A percentile compares a stretch with the other conserved stretches of the same genome.
Evolutionary conservation across 129 eudicot species (phyloP).

Genomic region (Rutidosis leptorrhynchoides): DNA sequence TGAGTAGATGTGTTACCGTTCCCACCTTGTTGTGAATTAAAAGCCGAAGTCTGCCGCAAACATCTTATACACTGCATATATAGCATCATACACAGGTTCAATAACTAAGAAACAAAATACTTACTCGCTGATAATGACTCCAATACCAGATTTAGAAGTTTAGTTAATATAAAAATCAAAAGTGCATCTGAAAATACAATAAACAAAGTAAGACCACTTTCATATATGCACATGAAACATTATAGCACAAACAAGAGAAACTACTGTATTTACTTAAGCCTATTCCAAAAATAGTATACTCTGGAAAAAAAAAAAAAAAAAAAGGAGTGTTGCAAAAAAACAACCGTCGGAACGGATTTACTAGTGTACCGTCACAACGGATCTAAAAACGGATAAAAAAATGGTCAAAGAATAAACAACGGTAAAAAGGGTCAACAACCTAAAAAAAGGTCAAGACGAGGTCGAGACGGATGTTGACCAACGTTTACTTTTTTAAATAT

Average conservation of each 20-base stretch:
- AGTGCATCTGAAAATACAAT: not conserved
- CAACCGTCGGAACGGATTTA: no score
- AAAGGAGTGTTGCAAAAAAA: no score
- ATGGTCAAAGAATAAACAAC: no score
- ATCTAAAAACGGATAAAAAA: no score
- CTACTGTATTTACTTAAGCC: not conserved
- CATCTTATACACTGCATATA: conserved; percentile 89
- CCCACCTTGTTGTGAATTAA: conserved; percentile 66
- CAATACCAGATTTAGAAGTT: not conserved
- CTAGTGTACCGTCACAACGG: no score
- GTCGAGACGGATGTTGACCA: no score
- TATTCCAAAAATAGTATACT: not conserved
- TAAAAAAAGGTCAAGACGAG: no score
- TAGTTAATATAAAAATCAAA: not conserved
- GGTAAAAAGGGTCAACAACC: no score
- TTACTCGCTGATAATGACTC: not conserved
- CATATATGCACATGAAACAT: no score
- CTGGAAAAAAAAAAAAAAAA: not conserved
- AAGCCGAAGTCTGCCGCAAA: conserved; percentile 92
- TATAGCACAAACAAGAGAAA: not conserved
- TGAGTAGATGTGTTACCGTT: conserved; percentile 41
- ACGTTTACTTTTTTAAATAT: no score
- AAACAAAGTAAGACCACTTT: not conserved
- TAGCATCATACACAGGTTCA: conserved; percentile 18
- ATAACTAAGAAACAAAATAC: not conserved